A percentile compares a stretch with the other conserved stretches of the same genome.
phyloP scores from a whole-genome alignment of 2,329 filamentous ascomycete species.

The Arthrinium puccinioides region DNA sequence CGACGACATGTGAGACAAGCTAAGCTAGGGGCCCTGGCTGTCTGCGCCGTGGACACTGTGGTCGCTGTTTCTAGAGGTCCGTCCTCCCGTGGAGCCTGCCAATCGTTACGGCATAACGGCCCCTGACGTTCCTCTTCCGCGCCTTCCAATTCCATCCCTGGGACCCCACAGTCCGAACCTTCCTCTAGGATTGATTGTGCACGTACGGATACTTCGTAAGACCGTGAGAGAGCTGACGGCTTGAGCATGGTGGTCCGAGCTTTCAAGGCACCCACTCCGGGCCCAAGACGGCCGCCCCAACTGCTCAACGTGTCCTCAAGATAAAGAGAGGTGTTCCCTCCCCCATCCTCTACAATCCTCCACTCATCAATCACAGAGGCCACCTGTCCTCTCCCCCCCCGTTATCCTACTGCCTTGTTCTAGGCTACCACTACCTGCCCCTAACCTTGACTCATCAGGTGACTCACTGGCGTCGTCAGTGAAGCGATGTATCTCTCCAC shows the following conservation, averaged over 20 bases:
- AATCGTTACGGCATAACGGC: neutral
- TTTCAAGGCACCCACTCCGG: neutral
- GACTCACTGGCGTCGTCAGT: conserved; percentile 2
- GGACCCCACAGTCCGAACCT: too few species aligned
- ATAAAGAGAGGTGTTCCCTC: conserved; percentile 9
- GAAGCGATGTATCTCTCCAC: conserved; percentile 12
- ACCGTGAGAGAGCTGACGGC: neutral
- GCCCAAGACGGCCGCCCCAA: neutral
- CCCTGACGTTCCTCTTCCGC: neutral
- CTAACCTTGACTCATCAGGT: conserved; percentile 12
- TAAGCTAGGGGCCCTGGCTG: neutral
- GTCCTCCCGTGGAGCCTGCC: too few species aligned
- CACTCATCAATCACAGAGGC: conserved; percentile 2
- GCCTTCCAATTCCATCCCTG: neutral
- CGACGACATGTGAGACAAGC: neutral
- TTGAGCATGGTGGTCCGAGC: neutral
- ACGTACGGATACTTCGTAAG: neutral
- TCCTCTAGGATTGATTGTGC: too few species aligned
- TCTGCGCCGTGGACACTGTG: neutral
- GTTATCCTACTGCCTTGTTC: conserved; percentile 5
- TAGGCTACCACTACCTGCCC: neutral
- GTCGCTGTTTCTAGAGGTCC: too few species aligned
- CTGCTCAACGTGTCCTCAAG: conserved; percentile 17
- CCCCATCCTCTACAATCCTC: neutral
- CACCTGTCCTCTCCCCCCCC: conserved; percentile 7